These are phyloP conservation scores for Eucalyptus pumila DNA, from an alignment of 345 rosid genomes.

Conservation along the genomic window DNA sequence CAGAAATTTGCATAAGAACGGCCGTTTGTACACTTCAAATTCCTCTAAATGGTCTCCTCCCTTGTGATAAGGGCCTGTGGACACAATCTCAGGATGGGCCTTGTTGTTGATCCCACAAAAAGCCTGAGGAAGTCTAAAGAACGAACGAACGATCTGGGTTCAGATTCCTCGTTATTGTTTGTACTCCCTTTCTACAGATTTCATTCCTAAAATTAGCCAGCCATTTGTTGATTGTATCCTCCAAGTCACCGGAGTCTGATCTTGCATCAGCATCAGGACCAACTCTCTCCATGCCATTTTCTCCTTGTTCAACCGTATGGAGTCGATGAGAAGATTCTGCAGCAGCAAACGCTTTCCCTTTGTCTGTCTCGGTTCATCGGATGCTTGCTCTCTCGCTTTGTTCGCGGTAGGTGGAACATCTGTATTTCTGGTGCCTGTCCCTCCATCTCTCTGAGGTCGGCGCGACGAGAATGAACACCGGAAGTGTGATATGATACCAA, in stretches of 20 bases:
- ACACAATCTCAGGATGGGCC: background rate
- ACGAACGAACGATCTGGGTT: background rate
- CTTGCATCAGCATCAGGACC: background rate
- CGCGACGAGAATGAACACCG: background rate
- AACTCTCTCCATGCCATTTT: background rate
- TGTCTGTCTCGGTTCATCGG: background rate
- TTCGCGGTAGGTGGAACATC: background rate
- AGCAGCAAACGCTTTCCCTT: background rate
- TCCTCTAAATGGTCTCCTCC: background rate
- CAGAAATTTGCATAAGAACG: background rate
- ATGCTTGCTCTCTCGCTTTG: background rate
- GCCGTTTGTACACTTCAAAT: background rate
- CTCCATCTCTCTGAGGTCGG: background rate
- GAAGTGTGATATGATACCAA: background rate
- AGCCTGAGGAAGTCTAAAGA: background rate
- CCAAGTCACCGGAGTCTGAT: background rate
- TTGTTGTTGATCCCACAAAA: background rate
- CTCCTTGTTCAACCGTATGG: background rate
- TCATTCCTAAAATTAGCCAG: background rate
- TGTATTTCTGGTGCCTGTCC: background rate
- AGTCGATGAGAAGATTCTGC: background rate
- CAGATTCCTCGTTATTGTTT: background rate
- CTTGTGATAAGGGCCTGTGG: background rate
- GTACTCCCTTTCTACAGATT: background rate
- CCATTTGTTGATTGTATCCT: background rate